Evolutionary conservation across 257 asterid species (phyloP).

Genomic region (Scutellaria galericulata): DNA sequence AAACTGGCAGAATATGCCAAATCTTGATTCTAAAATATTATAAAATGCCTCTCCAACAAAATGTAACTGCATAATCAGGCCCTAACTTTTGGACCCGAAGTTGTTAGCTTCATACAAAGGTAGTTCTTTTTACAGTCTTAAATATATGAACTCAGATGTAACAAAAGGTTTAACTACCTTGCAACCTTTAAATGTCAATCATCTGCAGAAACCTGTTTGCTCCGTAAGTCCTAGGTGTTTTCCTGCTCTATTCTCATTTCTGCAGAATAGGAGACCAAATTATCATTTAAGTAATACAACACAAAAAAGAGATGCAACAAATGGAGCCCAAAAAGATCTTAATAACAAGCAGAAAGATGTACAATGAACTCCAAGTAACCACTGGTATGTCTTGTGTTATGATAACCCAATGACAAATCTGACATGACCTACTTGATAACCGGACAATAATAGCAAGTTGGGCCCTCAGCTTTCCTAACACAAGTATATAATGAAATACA

Average conservation of each 20-base stretch:
- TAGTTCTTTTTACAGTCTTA: conserved; percentile 14
- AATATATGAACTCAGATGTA: conserved; percentile 23
- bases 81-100: conserved; percentile 30
- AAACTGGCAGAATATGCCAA: conserved; percentile 17
- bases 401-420: no score
- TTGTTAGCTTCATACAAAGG: conserved; percentile 22
- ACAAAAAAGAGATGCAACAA: no score
- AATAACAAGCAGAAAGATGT: no score
- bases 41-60: not conserved
- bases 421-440: no score
- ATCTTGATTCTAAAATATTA: conserved; percentile 5
- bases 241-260: conserved; percentile 43
- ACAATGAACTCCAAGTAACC: no score
- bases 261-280: conserved; percentile 31
- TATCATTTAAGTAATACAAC: no score
- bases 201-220: conserved; percentile 21
- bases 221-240: conserved; percentile 28
- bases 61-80: conserved; percentile 20
- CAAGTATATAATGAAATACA: no score
- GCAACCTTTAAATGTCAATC: conserved; percentile 5
- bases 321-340: no score
- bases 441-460: no score
- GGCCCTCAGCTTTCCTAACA: no score
- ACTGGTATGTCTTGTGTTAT: no score
- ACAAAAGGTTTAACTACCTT: conserved; percentile 16